These are phyloP conservation scores for Solanum medicagineum DNA, from an alignment of 257 asterid genomes.

Conservation along the genomic window DNA sequence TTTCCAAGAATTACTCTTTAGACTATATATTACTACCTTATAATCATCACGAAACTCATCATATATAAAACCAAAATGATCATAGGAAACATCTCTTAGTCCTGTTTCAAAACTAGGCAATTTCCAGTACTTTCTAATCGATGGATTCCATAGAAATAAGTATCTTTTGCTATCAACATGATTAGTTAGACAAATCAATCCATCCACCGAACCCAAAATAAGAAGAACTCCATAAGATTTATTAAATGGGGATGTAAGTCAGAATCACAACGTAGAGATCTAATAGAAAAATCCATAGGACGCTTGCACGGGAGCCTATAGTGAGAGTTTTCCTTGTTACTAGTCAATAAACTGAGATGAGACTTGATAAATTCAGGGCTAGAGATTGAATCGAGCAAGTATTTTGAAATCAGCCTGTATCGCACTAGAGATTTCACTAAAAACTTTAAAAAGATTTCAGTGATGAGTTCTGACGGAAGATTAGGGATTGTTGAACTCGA, in stretches of 20 bases:
- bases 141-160: background rate
- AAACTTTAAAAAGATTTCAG: background rate
- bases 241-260: background rate
- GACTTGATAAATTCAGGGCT: constrained; percentile 16
- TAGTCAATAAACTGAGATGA: constrained; percentile 11
- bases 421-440: background rate
- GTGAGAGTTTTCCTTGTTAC: background rate
- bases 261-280: too few relatives aligned
- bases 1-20: constrained; percentile 10
- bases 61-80: background rate
- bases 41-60: constrained; percentile 6
- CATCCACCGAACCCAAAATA: background rate
- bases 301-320: too few relatives aligned
- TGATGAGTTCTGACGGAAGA: background rate
- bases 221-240: background rate
- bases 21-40: constrained; percentile 17
- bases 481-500: background rate
- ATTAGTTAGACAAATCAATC: background rate
- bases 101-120: background rate
- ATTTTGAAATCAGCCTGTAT: background rate
- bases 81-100: background rate
- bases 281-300: too few relatives aligned
- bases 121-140: background rate
- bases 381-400: background rate
- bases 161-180: background rate